Evolutionary conservation across 257 asterid species (phyloP).

Genomic region (Buddleja alternifolia): DNA sequence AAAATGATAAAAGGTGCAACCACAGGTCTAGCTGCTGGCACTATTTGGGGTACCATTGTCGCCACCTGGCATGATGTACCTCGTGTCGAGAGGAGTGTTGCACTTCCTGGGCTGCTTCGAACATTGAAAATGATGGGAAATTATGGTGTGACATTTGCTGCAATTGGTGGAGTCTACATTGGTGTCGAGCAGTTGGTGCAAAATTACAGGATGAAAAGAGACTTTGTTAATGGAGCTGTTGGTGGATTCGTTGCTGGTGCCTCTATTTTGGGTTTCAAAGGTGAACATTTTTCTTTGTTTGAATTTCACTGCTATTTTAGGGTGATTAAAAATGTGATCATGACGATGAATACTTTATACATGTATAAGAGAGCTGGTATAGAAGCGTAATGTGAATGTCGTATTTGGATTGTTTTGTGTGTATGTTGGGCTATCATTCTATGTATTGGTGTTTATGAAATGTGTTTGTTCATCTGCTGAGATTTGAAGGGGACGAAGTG

Average conservation of each 20-base stretch:
- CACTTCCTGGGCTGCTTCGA: constrained; percentile 93
- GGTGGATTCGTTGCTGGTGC: constrained; percentile 98
- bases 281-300: constrained; percentile 39
- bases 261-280: constrained; percentile 82
- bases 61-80: constrained; percentile 99
- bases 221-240: constrained; percentile 89
- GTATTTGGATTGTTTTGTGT: not conserved
- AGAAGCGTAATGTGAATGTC: not conserved
- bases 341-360: not conserved
- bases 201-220: constrained; percentile 83
- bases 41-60: constrained; percentile 85
- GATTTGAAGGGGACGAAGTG: not conserved
- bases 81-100: constrained; percentile 91
- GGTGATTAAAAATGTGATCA: not conserved
- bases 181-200: constrained; percentile 85
- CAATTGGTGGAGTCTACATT: constrained; percentile 88
- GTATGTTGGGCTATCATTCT: not conserved
- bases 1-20: constrained; percentile 85
- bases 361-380: not conserved
- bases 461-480: constrained; percentile 6
- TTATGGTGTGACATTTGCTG: constrained; percentile 89
- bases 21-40: constrained; percentile 78
- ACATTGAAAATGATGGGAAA: constrained; percentile 96
- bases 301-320: not conserved
- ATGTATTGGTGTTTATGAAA: not conserved